Evolutionary conservation across 768 basidiomycete species (phyloP).

Genomic region (Leccinum rimulosum): DNA sequence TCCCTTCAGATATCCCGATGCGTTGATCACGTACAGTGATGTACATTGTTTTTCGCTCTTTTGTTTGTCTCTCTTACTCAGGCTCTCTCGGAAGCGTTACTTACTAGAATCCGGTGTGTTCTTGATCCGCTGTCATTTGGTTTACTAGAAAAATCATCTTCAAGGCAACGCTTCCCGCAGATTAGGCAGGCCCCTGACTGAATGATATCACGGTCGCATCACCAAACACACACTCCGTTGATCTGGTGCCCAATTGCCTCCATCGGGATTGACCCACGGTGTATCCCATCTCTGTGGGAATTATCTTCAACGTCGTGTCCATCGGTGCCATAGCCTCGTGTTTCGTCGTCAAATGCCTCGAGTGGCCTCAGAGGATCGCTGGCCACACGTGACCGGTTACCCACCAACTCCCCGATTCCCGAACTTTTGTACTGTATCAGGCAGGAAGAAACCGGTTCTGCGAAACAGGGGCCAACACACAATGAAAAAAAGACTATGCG

Average conservation of each 20-base stretch:
- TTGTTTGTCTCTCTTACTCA: conserved; percentile 7
- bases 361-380: neutral
- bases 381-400: neutral
- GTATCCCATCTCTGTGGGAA: conserved; percentile 28
- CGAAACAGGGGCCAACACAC: conserved; percentile 12
- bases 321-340: conserved; percentile 3
- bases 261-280: neutral
- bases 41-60: neutral
- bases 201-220: conserved; percentile 1
- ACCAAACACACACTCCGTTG: conserved; percentile 13
- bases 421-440: neutral
- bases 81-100: neutral
- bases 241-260: conserved; percentile 8
- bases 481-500: neutral
- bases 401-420: neutral
- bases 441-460: neutral
- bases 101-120: neutral
- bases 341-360: neutral
- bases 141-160: neutral
- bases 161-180: conserved; percentile 1
- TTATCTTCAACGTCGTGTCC: neutral
- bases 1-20: neutral
- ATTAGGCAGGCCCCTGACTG: conserved; percentile 8
- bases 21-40: conserved; percentile 6
- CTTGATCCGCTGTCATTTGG: conserved; percentile 11